phyloP scores from a whole-genome alignment of 257 asterid species.

The Lycium ferocissimum region DNA sequence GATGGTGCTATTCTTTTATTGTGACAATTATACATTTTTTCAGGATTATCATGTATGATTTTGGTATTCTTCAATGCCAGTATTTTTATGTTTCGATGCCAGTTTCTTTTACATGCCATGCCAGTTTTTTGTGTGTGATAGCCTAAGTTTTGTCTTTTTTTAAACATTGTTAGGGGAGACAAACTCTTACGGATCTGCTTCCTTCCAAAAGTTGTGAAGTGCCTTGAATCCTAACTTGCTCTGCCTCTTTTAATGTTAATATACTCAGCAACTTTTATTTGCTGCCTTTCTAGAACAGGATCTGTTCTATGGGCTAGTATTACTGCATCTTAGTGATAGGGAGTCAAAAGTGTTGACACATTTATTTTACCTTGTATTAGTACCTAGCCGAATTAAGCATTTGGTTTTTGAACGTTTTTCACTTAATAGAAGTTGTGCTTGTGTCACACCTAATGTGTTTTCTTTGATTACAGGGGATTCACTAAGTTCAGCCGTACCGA shows the following conservation, averaged over 20 bases:
- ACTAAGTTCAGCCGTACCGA: constrained; percentile 36
- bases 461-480: constrained; percentile 34
- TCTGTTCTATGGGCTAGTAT: not conserved
- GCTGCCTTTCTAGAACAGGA: too few species aligned
- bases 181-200: not conserved
- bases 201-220: not conserved
- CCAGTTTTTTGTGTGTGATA: not conserved
- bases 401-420: too few species aligned
- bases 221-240: not conserved
- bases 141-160: not conserved
- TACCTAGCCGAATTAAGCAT: not conserved
- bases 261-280: not conserved
- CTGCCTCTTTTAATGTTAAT: not conserved
- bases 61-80: not conserved
- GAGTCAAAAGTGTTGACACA: not conserved
- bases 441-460: not conserved
- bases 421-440: not conserved
- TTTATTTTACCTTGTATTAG: not conserved
- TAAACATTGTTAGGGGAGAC: not conserved
- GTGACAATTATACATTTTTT: not conserved
- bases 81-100: too few species aligned
- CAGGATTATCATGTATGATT: not conserved
- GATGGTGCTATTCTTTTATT: not conserved
- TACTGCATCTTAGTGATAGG: not conserved
- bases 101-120: too few species aligned